These are phyloP conservation scores for Pythium rhizo-oryzae DNA, from an alignment of 352 stramenopile species.

Conservation along the genomic window DNA sequence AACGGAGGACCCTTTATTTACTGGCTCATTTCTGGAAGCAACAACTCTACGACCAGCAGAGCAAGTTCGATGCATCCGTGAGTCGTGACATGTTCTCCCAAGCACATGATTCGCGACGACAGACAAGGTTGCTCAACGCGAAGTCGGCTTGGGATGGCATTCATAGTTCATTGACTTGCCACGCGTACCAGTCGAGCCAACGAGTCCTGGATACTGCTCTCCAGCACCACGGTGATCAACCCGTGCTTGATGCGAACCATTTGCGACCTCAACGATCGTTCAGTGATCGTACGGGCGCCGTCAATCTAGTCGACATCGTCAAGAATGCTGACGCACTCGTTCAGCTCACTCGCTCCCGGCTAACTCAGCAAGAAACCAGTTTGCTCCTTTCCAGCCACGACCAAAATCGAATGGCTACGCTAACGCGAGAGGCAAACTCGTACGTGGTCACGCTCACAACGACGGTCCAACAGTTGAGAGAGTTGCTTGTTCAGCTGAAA, in stretches of 20 bases:
- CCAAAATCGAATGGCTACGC: constrained; percentile 11
- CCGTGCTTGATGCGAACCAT: constrained; percentile 33
- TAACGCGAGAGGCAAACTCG: constrained; percentile 27
- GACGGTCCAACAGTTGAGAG: constrained; percentile 41
- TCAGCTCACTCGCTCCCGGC: constrained; percentile 29
- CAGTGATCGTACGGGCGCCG: constrained; percentile 11
- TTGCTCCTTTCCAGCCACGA: constrained; percentile 22
- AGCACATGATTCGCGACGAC: constrained; percentile 28
- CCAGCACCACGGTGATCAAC: constrained; percentile 41
- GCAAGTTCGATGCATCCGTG: constrained; percentile 30
- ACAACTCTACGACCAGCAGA: constrained; percentile 50
- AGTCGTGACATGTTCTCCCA: constrained; percentile 41
- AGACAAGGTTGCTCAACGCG: constrained; percentile 30
- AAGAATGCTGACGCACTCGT: constrained; percentile 39
- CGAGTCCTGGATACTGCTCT: constrained; percentile 34
- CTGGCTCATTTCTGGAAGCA: constrained; percentile 28
- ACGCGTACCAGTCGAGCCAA: constrained; percentile 31
- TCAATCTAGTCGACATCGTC: constrained; percentile 41
- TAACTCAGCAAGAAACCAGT: constrained; percentile 26
- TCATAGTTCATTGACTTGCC: constrained; percentile 22
- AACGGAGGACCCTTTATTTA: background rate
- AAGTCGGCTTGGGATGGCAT: constrained; percentile 38
- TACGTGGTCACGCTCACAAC: constrained; percentile 37
- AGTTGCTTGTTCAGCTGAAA: constrained; percentile 34
- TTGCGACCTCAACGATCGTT: constrained; percentile 28